Conservation (phyloP, 176 grass and related monocot species). For the Zea mays region DNA sequence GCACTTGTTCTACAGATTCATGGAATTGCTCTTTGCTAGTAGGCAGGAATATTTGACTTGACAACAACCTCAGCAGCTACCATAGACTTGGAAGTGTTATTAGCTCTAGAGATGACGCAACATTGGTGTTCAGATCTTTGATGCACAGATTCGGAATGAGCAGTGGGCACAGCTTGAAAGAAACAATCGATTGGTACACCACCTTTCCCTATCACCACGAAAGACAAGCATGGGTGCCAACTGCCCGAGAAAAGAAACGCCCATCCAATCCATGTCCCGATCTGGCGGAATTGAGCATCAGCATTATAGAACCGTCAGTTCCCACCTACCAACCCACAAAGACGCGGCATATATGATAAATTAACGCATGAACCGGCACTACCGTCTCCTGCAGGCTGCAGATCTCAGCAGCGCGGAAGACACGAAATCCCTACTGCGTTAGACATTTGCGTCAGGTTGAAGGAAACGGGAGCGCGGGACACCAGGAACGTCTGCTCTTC, state of each 20-base stretch:
- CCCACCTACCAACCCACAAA: conserved; percentile 39
- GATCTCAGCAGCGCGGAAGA: conserved; percentile 35
- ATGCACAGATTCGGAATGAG: conserved; percentile 1
- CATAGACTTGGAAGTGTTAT: neutral
- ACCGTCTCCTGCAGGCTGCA: conserved; percentile 25
- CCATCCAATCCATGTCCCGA: conserved; percentile 16
- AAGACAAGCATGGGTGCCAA: conserved; percentile 13
- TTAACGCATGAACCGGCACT: conserved; percentile 4
- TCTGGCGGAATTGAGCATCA: conserved; percentile 36
- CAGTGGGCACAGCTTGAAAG: neutral
- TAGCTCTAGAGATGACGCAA: neutral
- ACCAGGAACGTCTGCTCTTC: conserved; percentile 43
- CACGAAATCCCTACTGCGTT: too few species aligned
- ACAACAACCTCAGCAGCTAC: neutral
- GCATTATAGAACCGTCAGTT: conserved; percentile 40
- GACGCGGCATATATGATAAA: conserved; percentile 5
- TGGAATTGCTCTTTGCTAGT: neutral
- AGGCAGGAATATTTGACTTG: neutral
- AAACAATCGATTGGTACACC: neutral
- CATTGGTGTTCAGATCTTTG: conserved; percentile 26
- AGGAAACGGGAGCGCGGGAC: conserved; percentile 27
- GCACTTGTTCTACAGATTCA: neutral
- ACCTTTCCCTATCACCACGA: conserved; percentile 42
- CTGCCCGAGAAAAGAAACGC: neutral
- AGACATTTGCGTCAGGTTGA: conserved; percentile 42